Percentiles rank a stretch among this genome's conserved stretches.
These are phyloP conservation scores for Ambrosia hybrid DNA, from an alignment of 140 eudicot species.

Conservation along the genomic window DNA sequence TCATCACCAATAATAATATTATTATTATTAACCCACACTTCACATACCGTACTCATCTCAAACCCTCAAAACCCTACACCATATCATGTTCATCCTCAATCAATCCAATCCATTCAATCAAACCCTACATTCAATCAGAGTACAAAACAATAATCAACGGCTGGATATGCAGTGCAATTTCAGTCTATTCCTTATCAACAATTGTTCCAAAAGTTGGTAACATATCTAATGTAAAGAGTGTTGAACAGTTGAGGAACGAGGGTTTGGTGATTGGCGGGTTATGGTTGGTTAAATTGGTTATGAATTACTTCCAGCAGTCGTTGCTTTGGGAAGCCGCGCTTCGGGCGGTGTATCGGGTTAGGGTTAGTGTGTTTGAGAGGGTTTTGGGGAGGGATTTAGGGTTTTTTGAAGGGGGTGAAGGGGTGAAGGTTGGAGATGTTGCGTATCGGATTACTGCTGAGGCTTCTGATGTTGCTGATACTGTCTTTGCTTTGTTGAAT, in stretches of 20 bases:
- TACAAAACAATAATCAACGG: conserved; percentile 65
- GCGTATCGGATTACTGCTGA: conserved; percentile 89
- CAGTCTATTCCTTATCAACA: conserved; percentile 65
- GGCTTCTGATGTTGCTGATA: conserved; percentile 87
- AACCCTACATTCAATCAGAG: conserved; percentile 72
- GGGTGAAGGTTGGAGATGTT: conserved; percentile 69
- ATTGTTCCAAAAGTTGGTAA: conserved; percentile 60
- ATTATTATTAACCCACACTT: not conserved
- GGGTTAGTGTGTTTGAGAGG: conserved; percentile 70
- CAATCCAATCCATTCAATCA: conserved; percentile 33
- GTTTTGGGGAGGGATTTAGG: conserved; percentile 84
- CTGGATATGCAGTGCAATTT: conserved; percentile 73
- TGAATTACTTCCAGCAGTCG: conserved; percentile 69
- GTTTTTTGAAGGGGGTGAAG: conserved; percentile 73
- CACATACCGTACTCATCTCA: conserved; percentile 14
- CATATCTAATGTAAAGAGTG: conserved; percentile 33
- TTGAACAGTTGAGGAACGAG: conserved; percentile 35
- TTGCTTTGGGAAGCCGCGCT: conserved; percentile 86
- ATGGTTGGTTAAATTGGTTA: conserved; percentile 47
- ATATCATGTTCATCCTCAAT: conserved; percentile 9
- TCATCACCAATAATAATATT: conserved; percentile 2
- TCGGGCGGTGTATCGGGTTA: conserved; percentile 46
- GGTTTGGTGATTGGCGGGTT: conserved; percentile 54
- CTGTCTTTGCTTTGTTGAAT: conserved; percentile 64
- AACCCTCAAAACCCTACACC: not conserved